phyloP scores from a whole-genome alignment of 805 yeast species.

The Candida morakotiae region DNA sequence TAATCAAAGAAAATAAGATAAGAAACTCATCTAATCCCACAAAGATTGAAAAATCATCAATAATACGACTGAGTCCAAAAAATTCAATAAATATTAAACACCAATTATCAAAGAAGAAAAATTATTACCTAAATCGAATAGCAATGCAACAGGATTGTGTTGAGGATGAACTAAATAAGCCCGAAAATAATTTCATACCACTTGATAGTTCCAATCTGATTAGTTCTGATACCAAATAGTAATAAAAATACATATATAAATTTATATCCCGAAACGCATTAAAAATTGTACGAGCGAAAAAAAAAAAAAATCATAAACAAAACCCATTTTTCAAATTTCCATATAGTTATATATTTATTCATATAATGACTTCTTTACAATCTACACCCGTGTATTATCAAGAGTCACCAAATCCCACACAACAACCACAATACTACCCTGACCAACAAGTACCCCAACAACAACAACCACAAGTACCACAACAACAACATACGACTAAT shows the following conservation, averaged over 20 bases:
- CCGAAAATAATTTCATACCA: neutral
- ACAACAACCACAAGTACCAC: constrained; percentile 1
- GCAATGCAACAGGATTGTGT: constrained; percentile 39
- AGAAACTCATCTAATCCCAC: no score
- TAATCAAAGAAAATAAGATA: neutral
- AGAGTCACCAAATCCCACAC: constrained; percentile 9
- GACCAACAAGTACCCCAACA: neutral
- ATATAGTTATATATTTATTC: neutral
- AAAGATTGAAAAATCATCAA: neutral
- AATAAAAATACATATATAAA: no score
- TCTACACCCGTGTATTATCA: constrained; percentile 25
- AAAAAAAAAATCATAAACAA: neutral
- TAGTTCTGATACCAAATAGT: no score
- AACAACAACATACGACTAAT: neutral
- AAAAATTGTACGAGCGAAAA: neutral
- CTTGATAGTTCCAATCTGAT: no score
- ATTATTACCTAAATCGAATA: constrained; percentile 23
- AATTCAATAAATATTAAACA: neutral
- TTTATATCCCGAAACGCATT: constrained; percentile 2
- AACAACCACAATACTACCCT: neutral
- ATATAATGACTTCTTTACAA: constrained; percentile 26
- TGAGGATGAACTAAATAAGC: constrained; percentile 10
- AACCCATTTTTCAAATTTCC: neutral
- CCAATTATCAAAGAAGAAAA: constrained; percentile 10
- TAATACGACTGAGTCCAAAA: neutral